Conservation (phyloP, 306 rosid species). For the Cucurbita maxima region DNA sequence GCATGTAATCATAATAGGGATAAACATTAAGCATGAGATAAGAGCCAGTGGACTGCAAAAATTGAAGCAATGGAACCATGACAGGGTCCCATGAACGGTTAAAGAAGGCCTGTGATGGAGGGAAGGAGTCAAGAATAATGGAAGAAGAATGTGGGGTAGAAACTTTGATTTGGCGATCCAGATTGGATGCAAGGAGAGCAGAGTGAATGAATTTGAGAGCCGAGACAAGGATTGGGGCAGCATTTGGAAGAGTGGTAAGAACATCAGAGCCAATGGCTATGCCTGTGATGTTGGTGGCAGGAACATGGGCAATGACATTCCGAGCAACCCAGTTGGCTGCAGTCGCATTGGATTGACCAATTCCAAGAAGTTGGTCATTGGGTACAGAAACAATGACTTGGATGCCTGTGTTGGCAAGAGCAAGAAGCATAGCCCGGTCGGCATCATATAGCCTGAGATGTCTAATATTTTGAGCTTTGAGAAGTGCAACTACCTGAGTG, state of each 20-base stretch:
- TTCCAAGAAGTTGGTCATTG: constrained; percentile 79
- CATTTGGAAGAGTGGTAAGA: constrained; percentile 66
- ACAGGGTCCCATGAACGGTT: constrained; percentile 87
- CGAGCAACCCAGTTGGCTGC: constrained; percentile 91
- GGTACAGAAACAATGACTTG: constrained; percentile 68
- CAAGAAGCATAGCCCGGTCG: constrained; percentile 60
- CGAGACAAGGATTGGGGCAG: constrained; percentile 75
- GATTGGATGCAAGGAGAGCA: constrained; percentile 77
- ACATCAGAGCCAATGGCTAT: constrained; percentile 87
- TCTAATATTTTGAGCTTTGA: constrained; percentile 65
- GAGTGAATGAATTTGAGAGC: constrained; percentile 79
- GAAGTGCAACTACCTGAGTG: constrained; percentile 64
- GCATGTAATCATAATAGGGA: constrained; percentile 82
- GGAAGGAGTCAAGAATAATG: constrained; percentile 79
- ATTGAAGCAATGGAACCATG: constrained; percentile 63
- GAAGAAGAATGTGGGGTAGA: constrained; percentile 78
- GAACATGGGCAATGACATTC: constrained; percentile 74
- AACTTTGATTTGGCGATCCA: constrained; percentile 67
- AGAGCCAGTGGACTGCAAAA: constrained; percentile 73
- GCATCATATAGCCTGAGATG: constrained; percentile 73
- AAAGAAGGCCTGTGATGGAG: constrained; percentile 95
- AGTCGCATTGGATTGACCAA: constrained; percentile 89
- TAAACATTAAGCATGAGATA: constrained; percentile 82
- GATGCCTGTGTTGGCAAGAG: constrained; percentile 74
- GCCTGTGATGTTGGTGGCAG: constrained; percentile 79